phyloP scores from a whole-genome alignment of 1,284 basidiomycete species.

The Thecaphora thlaspeos region DNA sequence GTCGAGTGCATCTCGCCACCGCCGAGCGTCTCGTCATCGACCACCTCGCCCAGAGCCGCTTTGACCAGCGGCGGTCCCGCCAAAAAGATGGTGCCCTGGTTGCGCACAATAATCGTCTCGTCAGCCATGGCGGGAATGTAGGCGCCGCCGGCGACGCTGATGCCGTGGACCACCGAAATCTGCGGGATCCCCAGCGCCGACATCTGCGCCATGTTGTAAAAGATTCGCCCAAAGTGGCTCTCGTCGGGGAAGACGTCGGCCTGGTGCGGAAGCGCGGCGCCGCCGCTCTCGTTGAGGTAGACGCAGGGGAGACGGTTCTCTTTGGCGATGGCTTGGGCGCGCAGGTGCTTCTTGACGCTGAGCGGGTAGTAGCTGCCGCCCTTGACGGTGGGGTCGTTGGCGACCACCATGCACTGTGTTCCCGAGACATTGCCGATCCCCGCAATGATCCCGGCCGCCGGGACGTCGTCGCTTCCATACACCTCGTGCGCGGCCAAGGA shows the following conservation, averaged over 20 bases:
- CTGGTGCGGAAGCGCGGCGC: conserved; percentile 87
- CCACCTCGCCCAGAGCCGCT: conserved; percentile 88
- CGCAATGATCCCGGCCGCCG: conserved; percentile 86
- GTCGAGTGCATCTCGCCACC: conserved; percentile 88
- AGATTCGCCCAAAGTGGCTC: conserved; percentile 92
- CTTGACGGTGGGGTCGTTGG: conserved; percentile 72
- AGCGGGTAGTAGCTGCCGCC: conserved; percentile 68
- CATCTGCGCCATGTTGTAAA: conserved; percentile 96
- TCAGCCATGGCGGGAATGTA: conserved; percentile 97
- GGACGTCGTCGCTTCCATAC: conserved; percentile 74
- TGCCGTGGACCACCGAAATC: conserved; percentile 88
- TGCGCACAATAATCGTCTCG: conserved; percentile 81
- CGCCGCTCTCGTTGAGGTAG: conserved; percentile 91
- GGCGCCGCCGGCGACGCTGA: conserved; percentile 82
- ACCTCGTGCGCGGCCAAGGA: conserved; percentile 82
- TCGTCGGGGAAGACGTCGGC: conserved; percentile 86
- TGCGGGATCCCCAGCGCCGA: conserved; percentile 86
- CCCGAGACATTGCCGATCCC: conserved; percentile 78
- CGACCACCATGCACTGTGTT: conserved; percentile 80
- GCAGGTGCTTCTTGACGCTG: conserved; percentile 91
- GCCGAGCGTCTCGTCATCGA: conserved; percentile 85
- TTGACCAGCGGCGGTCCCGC: conserved; percentile 93
- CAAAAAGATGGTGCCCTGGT: conserved; percentile 92
- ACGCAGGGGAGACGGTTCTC: conserved; percentile 88
- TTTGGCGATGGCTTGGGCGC: conserved; percentile 86